Evolutionary conservation across 2,329 filamentous ascomycete species (phyloP), one percentile per base, ranked within the genome.

Genomic region (Cladobotryum mycophilum): DNA sequence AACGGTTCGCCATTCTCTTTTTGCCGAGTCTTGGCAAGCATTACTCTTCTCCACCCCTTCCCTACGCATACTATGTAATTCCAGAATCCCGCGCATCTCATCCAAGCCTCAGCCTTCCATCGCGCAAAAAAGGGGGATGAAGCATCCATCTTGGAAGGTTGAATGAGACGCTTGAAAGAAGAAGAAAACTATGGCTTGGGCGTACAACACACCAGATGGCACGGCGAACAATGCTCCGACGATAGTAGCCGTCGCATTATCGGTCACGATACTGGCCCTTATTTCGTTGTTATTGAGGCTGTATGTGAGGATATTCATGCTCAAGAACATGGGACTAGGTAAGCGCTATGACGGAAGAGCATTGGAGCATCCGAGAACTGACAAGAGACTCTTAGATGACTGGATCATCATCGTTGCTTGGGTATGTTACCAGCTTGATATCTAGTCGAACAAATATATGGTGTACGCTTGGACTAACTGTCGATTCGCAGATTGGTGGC

Each of bases 181-280:
- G 36, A 22, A 30, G n/a, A 12, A 22, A n/a, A 22, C 18, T 35
- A 70, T 69, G 66, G 63, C 61, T 35, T 71, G 68, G 68, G 67
- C 65, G 7, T 66, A 62, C 60, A 70, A 70, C 56, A 64, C 66
- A 17, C 48, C 53, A 3, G 58, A 55, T 41, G 57, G 64, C 52
- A 63, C 61, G 14, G 62, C 63, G n/a, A 69, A 64, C n/a, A 59
- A 62, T 30, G 68, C 64, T 8, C 61, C 62, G 7, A 54, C 55
- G n/a, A 64, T 71, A 37, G 58, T 61, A 1, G 60, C 59, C 12
- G 56, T 70, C 9, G 61, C 61, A 2, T 42, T 56, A 1, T 49
- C 58, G 15, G 61, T 70, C 47, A 69, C 64, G 1, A 36, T 49
- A 2, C 8, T 67, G 18, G 64, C 68, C 5, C 49, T 69, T 7